Evolutionary conservation across 352 stramenopile genomes (phyloP).

Genomic region (Pythium insidiosum): DNA sequence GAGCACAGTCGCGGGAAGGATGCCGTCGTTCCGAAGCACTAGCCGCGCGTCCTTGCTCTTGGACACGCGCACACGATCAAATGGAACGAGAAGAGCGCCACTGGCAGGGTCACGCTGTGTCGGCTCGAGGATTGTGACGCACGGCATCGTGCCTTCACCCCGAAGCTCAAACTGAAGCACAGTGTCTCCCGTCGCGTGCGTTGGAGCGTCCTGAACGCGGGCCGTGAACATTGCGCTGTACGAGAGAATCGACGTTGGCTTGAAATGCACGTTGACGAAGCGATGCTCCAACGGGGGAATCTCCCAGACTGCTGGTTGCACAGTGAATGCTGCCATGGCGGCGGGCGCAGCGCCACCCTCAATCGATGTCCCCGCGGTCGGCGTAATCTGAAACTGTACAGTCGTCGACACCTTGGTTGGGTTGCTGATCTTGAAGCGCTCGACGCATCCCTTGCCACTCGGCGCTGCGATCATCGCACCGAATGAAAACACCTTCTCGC

Average conservation of each 20-base stretch:
- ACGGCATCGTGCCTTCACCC: conserved; percentile 91
- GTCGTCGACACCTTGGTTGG: conserved; percentile 91
- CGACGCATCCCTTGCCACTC: conserved; percentile 69
- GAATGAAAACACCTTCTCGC: conserved; percentile 85
- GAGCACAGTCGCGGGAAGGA: conserved; percentile 86
- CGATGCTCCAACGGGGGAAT: conserved; percentile 92
- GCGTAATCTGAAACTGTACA: conserved; percentile 78
- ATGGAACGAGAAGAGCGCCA: conserved; percentile 69
- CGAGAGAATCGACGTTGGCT: conserved; percentile 75
- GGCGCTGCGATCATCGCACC: conserved; percentile 64
- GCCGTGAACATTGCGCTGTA: conserved; percentile 82
- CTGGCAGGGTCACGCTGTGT: conserved; percentile 37
- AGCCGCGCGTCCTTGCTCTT: conserved; percentile 66
- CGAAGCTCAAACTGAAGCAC: conserved; percentile 86
- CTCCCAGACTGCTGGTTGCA: conserved; percentile 88
- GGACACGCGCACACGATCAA: conserved; percentile 64
- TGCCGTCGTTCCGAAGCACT: conserved; percentile 87
- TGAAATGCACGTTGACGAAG: conserved; percentile 93
- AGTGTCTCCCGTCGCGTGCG: conserved; percentile 20
- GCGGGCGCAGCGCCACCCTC: background rate
- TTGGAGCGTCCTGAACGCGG: conserved; percentile 69
- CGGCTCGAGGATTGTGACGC: conserved; percentile 84
- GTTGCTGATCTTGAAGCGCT: conserved; percentile 94
- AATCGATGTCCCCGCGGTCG: background rate
- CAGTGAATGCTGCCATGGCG: conserved; percentile 46